Evolutionary conservation across 2,329 filamentous ascomycete genomes (phyloP), one percentile per base, ranked within the genome.

Genomic region (Anisogramma anomala): DNA sequence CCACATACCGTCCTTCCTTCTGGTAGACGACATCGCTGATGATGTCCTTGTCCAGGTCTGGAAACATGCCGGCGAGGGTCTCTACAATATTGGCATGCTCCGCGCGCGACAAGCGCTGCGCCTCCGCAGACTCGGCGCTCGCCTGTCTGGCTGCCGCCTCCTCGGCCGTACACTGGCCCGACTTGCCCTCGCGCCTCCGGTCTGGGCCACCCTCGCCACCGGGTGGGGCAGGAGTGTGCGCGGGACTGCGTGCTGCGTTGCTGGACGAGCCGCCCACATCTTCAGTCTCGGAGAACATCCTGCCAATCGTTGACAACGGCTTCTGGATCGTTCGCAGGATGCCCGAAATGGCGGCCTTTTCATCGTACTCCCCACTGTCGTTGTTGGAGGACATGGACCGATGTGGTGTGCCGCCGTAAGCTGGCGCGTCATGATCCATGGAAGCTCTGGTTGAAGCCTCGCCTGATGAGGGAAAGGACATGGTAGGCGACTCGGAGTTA

Each of bases 21-120:
- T 93, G 78, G 58, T 89, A 79, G 19, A 98, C 91, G 30, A 98
- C 91, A 64, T 98, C 91, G 54, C 88, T 88, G 56, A 98, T 96
- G 27, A 98, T 74, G 36, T 98, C 93, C 54, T 79, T 77, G 59
- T 98, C 91, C 37, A 98, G 67, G 56, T 93, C 87, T 1, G 91
- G 91, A 59, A 98, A 98, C 91, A 98, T 98, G 52, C 86, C 83
- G 35, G 85, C 80, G 43, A 98, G 65, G 26, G 91, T 96, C 63
- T 96, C 91, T 3, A 96, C 89, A 6, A 98, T 79, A 52, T 87
- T 89, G 40, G 77, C 71, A 61, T 96, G 88, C 67, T 98, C 91
- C 41, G 82, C 80, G 26, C 79, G 71, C 51, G 91, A 79, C 46
- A 96, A 77, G 13, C 83, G 71, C 49, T 87, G 77, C 6, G 89